These are phyloP conservation scores for Syzygium syzygioides DNA, from an alignment of 441 rosid species.

Conservation along the genomic window DNA sequence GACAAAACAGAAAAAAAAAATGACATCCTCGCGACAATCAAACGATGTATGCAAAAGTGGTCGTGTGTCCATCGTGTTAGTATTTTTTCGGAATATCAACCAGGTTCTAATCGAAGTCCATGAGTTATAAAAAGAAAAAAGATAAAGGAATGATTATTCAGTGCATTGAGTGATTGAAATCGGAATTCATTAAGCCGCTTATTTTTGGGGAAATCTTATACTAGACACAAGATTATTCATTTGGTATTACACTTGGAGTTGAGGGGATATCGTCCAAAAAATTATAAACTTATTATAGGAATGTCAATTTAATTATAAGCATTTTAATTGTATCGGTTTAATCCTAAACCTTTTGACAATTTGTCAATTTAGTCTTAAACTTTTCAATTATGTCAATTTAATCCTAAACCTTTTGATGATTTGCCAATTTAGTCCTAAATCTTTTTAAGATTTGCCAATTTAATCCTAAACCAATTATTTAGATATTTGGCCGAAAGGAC, in stretches of 20 bases:
- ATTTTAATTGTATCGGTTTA: too few relatives aligned
- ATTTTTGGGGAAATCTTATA: background rate
- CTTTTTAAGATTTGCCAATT: too few relatives aligned
- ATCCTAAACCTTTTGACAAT: too few relatives aligned
- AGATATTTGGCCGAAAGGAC: too few relatives aligned
- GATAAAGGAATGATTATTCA: background rate
- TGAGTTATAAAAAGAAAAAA: background rate
- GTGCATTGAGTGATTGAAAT: background rate
- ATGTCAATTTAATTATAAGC: too few relatives aligned
- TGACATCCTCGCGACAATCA: background rate
- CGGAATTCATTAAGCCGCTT: background rate
- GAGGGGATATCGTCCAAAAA: too few relatives aligned
- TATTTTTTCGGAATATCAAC: background rate
- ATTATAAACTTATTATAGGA: too few relatives aligned
- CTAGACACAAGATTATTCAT: background rate
- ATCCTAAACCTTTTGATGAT: too few relatives aligned
- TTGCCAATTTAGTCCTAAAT: too few relatives aligned
- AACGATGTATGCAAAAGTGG: background rate
- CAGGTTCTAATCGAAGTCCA: background rate
- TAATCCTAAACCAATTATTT: too few relatives aligned
- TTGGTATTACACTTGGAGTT: background rate
- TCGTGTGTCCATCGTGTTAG: background rate
- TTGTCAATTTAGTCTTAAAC: too few relatives aligned
- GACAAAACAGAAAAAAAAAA: background rate
- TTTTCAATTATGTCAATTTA: too few relatives aligned